Evolutionary conservation across 306 rosid species (phyloP), one percentile per base, ranked within the genome.

Genomic region (Citrullus amarus): DNA sequence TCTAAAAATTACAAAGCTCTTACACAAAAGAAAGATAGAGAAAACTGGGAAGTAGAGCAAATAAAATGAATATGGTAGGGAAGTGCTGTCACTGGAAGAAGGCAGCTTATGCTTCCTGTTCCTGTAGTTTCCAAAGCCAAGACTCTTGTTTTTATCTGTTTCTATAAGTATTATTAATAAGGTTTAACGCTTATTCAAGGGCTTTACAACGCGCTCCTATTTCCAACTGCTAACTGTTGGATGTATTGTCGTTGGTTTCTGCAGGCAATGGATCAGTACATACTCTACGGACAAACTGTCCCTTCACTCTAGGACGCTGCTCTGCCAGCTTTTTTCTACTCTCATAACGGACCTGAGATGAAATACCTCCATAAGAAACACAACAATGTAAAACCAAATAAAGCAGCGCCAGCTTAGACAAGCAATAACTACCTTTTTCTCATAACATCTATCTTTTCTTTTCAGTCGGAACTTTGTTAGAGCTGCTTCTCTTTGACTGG

Each of bases 291-390:
- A 96, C 97, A 78, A 96, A 92, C 82, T 96, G 99, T 81, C 99
- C 99, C 85, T 96, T 96, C 66, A 96, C 88, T 86, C 99, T 84
- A 1, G 97, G 99, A 41, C 99, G 97, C 86, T 93, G 98, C 88
- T 95, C 99, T 18, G 99, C 99, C 20, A 96, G 91, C 85, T 96
- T 96, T 85, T 96, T 96, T 81, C 99, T 83, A 91, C 99, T 96
- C 90, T 96, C 99, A 4, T 96, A 96, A 43, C 98, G 97, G 82
- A 96, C 99, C 99, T 96, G 77, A 30, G 50, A 79, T 41, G 38
- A 78, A 77, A 81, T 48, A 25, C 63, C 30, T 44, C 11, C 65
- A 76, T 83, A 84, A 76, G 77, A 78, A 71, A 57, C 53, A 41
- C 51, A 81, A 84, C 63, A 79, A 17, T 22, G 12, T 51, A 69